phyloP scores from a whole-genome alignment of 2,329 filamentous ascomycete genomes.

The Aspergillus caelatus region DNA sequence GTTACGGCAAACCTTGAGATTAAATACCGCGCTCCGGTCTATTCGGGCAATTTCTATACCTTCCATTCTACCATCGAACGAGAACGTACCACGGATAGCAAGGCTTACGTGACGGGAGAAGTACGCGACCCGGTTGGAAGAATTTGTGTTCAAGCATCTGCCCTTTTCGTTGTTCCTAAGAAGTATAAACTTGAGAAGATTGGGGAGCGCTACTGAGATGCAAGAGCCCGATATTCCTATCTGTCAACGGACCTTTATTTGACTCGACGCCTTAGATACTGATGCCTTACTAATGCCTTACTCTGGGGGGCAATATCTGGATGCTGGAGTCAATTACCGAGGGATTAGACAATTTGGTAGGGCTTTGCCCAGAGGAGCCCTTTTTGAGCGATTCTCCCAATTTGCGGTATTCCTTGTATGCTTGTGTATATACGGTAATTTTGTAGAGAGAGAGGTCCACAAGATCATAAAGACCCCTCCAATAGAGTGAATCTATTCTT shows the following conservation, averaged over 20 bases:
- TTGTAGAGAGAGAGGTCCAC: no score
- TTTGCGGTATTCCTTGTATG: no score
- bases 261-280: neutral
- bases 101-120: conserved; percentile 40
- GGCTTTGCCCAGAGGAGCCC: no score
- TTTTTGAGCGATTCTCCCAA: no score
- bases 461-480: no score
- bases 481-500: no score
- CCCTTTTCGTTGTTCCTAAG: conserved; percentile 62
- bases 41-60: conserved; percentile 65
- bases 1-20: conserved; percentile 62
- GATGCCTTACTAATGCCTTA: neutral
- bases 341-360: neutral
- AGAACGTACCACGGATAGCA: conserved; percentile 41
- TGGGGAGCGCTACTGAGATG: conserved; percentile 43
- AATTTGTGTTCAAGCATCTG: conserved; percentile 61
- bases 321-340: neutral
- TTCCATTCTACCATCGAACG: conserved; percentile 52
- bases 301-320: no score
- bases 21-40: conserved; percentile 64
- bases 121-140: conserved; percentile 50
- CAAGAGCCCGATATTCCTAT: neutral
- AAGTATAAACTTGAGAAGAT: conserved; percentile 45
- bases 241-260: neutral
- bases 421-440: no score